Conservation (phyloP, 2,329 filamentous ascomycete species). For the Escovopsis sp. region DNA sequence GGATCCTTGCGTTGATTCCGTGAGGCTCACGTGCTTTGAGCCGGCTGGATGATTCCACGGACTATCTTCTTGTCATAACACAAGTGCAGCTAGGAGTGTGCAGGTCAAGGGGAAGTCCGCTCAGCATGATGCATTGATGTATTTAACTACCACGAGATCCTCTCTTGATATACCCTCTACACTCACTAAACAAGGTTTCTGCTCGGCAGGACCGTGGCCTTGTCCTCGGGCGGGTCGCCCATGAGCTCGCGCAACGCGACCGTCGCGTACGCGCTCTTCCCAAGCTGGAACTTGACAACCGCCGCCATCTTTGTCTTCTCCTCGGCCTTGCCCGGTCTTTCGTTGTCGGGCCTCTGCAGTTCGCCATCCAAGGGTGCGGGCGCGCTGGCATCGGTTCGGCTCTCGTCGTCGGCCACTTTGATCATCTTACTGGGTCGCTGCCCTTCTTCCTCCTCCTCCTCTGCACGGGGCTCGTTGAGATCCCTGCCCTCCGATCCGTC, state of each 20-base stretch:
- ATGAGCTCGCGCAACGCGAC: constrained; percentile 71
- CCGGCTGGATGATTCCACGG: no score
- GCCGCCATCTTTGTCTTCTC: constrained; percentile 39
- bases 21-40: no score
- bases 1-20: no score
- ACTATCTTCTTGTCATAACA: no score
- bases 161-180: no score
- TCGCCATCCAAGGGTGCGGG: not conserved
- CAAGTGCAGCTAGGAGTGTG: no score
- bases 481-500: not conserved
- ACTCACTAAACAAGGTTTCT: no score
- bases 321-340: not conserved
- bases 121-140: no score
- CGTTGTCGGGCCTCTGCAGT: no score
- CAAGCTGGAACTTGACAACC: constrained; percentile 61
- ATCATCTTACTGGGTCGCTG: constrained; percentile 9
- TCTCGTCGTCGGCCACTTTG: constrained; percentile 4
- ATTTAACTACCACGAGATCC: no score
- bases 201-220: not conserved
- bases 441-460: constrained; percentile 6
- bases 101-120: no score
- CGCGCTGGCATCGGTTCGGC: constrained; percentile 1
- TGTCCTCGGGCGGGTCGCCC: constrained; percentile 22
- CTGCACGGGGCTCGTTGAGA: not conserved
- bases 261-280: constrained; percentile 70